Conservation (phyloP, 148 eudicot species). For the Heliamphora exappendiculata region DNA sequence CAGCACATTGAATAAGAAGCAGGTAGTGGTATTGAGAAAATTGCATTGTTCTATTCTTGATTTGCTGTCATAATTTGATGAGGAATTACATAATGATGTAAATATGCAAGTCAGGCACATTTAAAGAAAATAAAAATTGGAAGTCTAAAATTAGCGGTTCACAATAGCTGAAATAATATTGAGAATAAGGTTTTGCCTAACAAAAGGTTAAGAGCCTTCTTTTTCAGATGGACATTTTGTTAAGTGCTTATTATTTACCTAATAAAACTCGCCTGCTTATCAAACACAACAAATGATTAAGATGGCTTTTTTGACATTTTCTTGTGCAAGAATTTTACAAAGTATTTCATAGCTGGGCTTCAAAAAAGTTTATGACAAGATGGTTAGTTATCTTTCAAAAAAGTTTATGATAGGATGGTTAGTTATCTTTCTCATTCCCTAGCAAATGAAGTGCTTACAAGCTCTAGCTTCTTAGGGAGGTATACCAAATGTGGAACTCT, state of each 20-base stretch:
- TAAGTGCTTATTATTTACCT: background rate
- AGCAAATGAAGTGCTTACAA: too few species aligned
- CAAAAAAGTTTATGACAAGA: conserved; percentile 70
- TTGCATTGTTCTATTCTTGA: background rate
- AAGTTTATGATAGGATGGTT: too few species aligned
- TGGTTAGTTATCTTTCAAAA: conserved; percentile 52
- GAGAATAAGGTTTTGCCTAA: background rate
- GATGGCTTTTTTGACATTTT: background rate
- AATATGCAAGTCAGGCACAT: background rate
- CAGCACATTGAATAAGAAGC: background rate
- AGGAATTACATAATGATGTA: background rate
- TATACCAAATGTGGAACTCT: background rate
- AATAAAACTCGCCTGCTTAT: background rate
- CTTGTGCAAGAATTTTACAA: conserved; percentile 50
- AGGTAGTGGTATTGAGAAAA: background rate
- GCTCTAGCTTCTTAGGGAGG: background rate
- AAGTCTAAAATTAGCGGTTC: background rate
- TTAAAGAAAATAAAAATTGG: background rate
- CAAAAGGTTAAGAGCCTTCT: background rate
- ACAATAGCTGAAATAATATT: background rate
- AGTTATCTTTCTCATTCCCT: too few species aligned
- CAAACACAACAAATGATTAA: too few species aligned
- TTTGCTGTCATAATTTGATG: background rate
- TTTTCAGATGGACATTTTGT: background rate
- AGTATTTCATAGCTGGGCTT: conserved; percentile 67